Conservation (phyloP, 1,284 basidiomycete species). For the Ganoderma meredithae region DNA sequence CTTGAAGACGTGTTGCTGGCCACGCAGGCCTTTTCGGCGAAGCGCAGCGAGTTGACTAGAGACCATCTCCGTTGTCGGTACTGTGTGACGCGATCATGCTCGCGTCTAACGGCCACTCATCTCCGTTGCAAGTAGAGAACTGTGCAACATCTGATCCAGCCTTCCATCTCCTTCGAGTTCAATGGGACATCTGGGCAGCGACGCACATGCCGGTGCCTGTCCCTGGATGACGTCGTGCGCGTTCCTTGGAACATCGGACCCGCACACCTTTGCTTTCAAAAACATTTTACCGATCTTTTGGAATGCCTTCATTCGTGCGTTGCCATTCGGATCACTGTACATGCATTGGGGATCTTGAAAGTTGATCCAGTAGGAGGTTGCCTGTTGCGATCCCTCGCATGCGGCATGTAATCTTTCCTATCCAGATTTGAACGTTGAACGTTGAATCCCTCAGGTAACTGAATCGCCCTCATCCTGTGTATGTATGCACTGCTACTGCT, state of each 20-base stretch:
- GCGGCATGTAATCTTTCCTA: no score
- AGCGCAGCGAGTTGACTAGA: not conserved
- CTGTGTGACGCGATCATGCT: not conserved
- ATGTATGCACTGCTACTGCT: not conserved
- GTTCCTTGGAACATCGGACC: not conserved
- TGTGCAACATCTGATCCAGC: not conserved
- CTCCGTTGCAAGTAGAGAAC: not conserved
- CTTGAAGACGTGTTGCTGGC: not conserved
- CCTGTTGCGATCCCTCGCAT: not conserved
- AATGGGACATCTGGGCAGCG: not conserved
- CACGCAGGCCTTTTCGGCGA: not conserved
- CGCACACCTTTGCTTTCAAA: not conserved
- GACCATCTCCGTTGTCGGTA: not conserved
- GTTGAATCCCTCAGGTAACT: not conserved
- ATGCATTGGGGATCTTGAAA: not conserved
- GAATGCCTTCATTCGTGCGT: not conserved
- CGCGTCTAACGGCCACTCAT: not conserved
- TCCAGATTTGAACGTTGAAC: not conserved
- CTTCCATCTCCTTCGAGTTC: not conserved
- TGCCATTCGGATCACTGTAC: not conserved
- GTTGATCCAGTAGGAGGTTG: not conserved
- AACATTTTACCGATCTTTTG: not conserved
- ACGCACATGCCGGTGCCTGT: slow-evolving; percentile 19
- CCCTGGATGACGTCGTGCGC: slow-evolving; percentile 17
- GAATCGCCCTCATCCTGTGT: not conserved